Evolutionary conservation across 2,329 filamentous ascomycete species (phyloP), one percentile per base, ranked within the genome.

Genomic region (Pseudogymnoascus sp.): DNA sequence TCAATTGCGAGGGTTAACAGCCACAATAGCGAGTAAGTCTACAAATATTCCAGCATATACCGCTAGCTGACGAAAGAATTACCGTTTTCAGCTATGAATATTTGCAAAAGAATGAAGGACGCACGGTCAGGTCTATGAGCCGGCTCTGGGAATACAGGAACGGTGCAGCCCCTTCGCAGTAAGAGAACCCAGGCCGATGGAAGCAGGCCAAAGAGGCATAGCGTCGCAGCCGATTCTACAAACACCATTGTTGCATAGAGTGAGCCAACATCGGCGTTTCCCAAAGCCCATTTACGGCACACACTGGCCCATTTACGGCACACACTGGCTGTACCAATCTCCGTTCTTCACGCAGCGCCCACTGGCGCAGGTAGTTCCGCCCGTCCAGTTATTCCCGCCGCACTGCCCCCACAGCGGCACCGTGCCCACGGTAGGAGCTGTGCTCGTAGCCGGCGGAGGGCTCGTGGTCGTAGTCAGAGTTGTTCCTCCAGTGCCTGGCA

Each of bases 341-440:
- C 61, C 60, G 8, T 23, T 61, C 23, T 38, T 26, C 19, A 16
- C 61, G 59, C 64, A 65, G 21, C 38, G 60, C 2, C 64, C 64
- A 26, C 23, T 45, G 11, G 61, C 63, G 59, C 64, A 65, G 23
- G 49, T 63, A 16, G 61, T 65, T 23, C 62, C 37, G 1, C 62
- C 63, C 4, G 62, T 64, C 31, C 58, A 65, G 19, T 21, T 23
- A 31, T 45, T 55, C 19, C 62, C 62, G 38, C 61, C 61, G 39
- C 61, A 62, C 26, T 62, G 43, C n/a, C 61, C 61, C 4, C 16
- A 62, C 10, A 62, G 35, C 4, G 61, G 61, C 37, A 37, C 43
- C 21, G 55, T 39, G 3, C 35, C 45, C 6, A 60, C 43, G 6
- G 43, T 43, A 7, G 65, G 52, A 16, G 63, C 38, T 23, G 49